phyloP scores from a whole-genome alignment of 306 rosid species.

The Rosa lucieae region DNA sequence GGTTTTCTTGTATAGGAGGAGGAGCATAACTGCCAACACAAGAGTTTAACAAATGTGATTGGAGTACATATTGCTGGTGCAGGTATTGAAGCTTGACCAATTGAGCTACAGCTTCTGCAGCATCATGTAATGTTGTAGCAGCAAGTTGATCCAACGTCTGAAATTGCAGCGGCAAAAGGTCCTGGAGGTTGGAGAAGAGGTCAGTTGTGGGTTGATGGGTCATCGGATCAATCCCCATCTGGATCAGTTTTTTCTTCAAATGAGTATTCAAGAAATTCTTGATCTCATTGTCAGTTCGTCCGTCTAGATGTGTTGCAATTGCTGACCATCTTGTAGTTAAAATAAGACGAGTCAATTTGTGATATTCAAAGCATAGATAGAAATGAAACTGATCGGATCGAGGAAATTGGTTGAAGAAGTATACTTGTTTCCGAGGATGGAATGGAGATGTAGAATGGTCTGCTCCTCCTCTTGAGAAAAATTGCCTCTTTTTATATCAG shows the following conservation, averaged over 20 bases:
- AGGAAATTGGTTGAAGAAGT: background rate
- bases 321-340: constrained; percentile 70
- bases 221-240: constrained; percentile 94
- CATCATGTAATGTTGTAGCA: constrained; percentile 36
- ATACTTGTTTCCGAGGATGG: constrained; percentile 88
- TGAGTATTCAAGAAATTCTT: constrained; percentile 92
- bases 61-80: constrained; percentile 38
- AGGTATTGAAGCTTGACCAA: constrained; percentile 60
- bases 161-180: constrained; percentile 35
- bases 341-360: background rate
- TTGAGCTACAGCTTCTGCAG: constrained; percentile 52
- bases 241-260: constrained; percentile 74
- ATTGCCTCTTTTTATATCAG: constrained; percentile 83
- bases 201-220: constrained; percentile 90
- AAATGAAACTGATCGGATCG: background rate
- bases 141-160: constrained; percentile 50
- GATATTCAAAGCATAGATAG: background rate
- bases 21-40: background rate
- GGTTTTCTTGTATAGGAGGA: constrained; percentile 33
- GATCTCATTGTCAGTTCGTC: constrained; percentile 78
- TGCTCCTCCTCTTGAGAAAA: constrained; percentile 86
- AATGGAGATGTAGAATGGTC: constrained; percentile 80
- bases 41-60: constrained; percentile 34
- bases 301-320: constrained; percentile 72
- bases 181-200: constrained; percentile 61